phyloP scores from a whole-genome alignment of 495 filamentous ascomycete species.

The Daldinia bambusicola region DNA sequence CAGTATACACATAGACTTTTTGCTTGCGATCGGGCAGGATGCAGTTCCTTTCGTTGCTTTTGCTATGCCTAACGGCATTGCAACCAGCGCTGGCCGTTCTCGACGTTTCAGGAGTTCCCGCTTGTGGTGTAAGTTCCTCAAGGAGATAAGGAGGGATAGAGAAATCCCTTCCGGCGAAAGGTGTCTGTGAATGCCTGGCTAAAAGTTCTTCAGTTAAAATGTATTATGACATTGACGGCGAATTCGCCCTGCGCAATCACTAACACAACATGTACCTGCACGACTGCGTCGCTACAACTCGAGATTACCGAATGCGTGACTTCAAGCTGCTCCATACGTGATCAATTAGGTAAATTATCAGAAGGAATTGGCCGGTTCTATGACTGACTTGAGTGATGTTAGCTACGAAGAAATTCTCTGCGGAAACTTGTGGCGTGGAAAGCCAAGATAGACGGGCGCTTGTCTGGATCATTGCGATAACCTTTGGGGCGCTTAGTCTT shows the following conservation, averaged over 20 bases:
- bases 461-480: slow-evolving; percentile 27
- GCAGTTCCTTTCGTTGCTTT: slow-evolving; percentile 34
- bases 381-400: slow-evolving; percentile 12
- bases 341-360: slow-evolving; percentile 45
- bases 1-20: slow-evolving; percentile 5
- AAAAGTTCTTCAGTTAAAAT: slow-evolving; percentile 32
- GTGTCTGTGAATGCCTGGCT: slow-evolving; percentile 7
- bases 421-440: slow-evolving; percentile 30
- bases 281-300: slow-evolving; percentile 39
- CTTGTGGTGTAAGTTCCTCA: slow-evolving; percentile 39
- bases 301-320: slow-evolving; percentile 47
- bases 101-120: slow-evolving; percentile 31
- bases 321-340: slow-evolving; percentile 45
- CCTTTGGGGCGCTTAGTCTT: slow-evolving; percentile 33
- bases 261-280: slow-evolving; percentile 51
- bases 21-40: slow-evolving; percentile 29
- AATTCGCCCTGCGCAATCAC: slow-evolving; percentile 46
- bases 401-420: slow-evolving; percentile 43
- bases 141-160: background rate
- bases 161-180: background rate
- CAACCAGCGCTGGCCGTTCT: slow-evolving; percentile 40
- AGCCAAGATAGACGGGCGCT: slow-evolving; percentile 31
- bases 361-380: background rate
- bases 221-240: slow-evolving; percentile 21
- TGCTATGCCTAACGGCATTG: slow-evolving; percentile 37